phyloP scores from a whole-genome alignment of 352 stramenopile species.

The Nothophytophthora sp. region DNA sequence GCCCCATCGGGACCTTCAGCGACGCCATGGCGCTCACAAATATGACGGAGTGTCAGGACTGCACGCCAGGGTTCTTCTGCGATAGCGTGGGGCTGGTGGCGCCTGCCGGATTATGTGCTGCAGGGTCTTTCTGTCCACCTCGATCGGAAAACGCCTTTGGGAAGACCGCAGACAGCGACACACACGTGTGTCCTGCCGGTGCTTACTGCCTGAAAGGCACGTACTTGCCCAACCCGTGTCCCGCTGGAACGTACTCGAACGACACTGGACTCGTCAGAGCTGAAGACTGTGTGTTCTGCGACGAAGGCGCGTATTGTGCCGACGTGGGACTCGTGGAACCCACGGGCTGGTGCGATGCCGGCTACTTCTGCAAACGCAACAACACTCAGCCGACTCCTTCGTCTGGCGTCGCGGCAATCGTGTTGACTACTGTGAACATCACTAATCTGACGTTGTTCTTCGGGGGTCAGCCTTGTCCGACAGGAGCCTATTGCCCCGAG shows the following conservation, averaged over 20 bases:
- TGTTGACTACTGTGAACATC: constrained; percentile 5
- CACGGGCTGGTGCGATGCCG: constrained; percentile 35
- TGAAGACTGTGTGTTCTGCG: constrained; percentile 59
- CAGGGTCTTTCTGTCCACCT: constrained; percentile 60
- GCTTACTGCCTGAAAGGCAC: constrained; percentile 80
- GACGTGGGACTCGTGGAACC: constrained; percentile 33
- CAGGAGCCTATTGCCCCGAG: constrained; percentile 49
- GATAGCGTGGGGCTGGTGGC: constrained; percentile 19
- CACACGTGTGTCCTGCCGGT: constrained; percentile 62
- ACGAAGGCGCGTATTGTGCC: constrained; percentile 52
- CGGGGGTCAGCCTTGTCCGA: constrained; percentile 43
- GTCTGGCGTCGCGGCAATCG: constrained; percentile 21
- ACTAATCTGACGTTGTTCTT: constrained; percentile 10
- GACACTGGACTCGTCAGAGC: constrained; percentile 35
- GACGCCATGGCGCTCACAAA: constrained; percentile 34
- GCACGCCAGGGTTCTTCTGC: constrained; percentile 48
- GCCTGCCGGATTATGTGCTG: constrained; percentile 41
- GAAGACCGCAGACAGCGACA: constrained; percentile 32
- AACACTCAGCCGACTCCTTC: constrained; percentile 43
- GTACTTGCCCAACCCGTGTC: constrained; percentile 56
- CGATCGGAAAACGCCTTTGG: constrained; percentile 44
- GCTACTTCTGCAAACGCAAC: constrained; percentile 57
- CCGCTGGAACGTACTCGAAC: constrained; percentile 65
- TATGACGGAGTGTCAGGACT: constrained; percentile 36
- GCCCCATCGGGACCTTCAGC: constrained; percentile 75